Conservation (phyloP, 2,329 filamentous ascomycete species). For the Talaromyces pinophilus region DNA sequence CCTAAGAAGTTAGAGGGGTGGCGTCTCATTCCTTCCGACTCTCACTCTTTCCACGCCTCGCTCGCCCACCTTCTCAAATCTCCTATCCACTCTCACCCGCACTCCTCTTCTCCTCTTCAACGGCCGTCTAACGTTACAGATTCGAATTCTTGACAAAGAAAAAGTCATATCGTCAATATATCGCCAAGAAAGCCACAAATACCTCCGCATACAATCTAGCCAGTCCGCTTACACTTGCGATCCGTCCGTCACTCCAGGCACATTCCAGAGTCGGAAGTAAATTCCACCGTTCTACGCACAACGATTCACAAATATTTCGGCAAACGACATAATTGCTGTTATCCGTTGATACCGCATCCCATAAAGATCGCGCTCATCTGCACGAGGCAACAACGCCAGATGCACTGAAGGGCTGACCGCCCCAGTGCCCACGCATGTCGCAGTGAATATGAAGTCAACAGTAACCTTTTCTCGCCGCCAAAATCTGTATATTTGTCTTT, state of each 20-base stretch:
- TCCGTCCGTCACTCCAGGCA: not conserved
- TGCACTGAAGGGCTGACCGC: conserved; percentile 34
- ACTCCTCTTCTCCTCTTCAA: conserved; percentile 3
- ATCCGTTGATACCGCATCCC: conserved; percentile 1
- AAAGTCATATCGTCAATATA: not conserved
- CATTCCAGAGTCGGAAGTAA: conserved; percentile 17
- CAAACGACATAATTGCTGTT: not conserved
- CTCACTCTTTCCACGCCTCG: conserved; percentile 9
- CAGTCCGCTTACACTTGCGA: conserved; percentile 18
- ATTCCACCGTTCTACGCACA: conserved; percentile 17
- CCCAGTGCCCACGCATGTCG: conserved; percentile 35
- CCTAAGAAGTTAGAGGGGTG: conserved; percentile 1
- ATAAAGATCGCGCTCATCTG: not conserved
- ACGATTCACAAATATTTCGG: conserved; percentile 8
- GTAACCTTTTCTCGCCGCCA: conserved; percentile 27
- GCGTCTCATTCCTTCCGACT: conserved; percentile 4
- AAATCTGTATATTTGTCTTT: conserved; percentile 22
- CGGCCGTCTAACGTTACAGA: conserved; percentile 4
- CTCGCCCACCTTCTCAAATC: not conserved
- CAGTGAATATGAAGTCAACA: conserved; percentile 35
- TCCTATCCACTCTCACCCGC: not conserved
- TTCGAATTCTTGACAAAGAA: conserved; percentile 2
- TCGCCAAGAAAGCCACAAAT: conserved; percentile 18
- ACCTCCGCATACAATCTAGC: conserved; percentile 8
- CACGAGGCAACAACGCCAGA: conserved; percentile 18